phyloP scores from a whole-genome alignment of 1,139 yeast species.

The Yamadazyma buinensis region DNA sequence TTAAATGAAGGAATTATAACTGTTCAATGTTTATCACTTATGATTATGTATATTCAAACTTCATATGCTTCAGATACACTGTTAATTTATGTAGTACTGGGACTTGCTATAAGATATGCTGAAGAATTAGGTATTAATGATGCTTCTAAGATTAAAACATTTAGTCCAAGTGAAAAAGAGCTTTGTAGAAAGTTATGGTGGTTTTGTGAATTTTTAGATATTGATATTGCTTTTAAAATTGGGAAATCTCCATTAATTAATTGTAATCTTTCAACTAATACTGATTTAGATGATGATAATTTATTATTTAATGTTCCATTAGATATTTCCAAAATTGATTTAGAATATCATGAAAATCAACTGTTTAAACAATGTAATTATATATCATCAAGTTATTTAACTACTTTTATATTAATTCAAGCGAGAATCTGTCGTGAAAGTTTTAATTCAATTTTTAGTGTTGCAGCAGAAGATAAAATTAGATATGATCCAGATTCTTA shows the following conservation, averaged over 20 bases:
- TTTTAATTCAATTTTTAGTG: conserved; percentile 16
- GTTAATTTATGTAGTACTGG: conserved; percentile 37
- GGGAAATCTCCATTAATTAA: conserved; percentile 59
- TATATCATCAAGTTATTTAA: conserved; percentile 15
- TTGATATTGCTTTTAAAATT: conserved; percentile 46
- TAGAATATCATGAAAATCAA: not conserved
- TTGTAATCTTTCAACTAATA: conserved; percentile 28
- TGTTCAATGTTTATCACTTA: conserved; percentile 44
- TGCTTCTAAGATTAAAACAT: conserved; percentile 34
- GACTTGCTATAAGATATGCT: conserved; percentile 55
- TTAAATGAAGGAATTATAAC: conserved; percentile 50
- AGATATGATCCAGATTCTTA: conserved; percentile 4
- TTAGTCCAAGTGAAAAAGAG: conserved; percentile 22
- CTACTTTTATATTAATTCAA: conserved; percentile 15
- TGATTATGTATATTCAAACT: conserved; percentile 42
- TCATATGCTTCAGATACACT: conserved; percentile 38
- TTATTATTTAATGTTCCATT: conserved; percentile 1
- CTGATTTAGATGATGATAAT: conserved; percentile 1
- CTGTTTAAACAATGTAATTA: not conserved
- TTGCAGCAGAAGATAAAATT: conserved; percentile 11
- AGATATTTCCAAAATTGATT: not conserved
- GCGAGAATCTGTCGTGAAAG: conserved; percentile 19
- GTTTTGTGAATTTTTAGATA: conserved; percentile 51
- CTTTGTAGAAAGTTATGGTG: conserved; percentile 50
- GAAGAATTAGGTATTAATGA: conserved; percentile 66